Percentiles rank a stretch among this genome's conserved stretches.
phyloP scores from a whole-genome alignment of 2,329 filamentous ascomycete genomes.

The Penicillium sp. region DNA sequence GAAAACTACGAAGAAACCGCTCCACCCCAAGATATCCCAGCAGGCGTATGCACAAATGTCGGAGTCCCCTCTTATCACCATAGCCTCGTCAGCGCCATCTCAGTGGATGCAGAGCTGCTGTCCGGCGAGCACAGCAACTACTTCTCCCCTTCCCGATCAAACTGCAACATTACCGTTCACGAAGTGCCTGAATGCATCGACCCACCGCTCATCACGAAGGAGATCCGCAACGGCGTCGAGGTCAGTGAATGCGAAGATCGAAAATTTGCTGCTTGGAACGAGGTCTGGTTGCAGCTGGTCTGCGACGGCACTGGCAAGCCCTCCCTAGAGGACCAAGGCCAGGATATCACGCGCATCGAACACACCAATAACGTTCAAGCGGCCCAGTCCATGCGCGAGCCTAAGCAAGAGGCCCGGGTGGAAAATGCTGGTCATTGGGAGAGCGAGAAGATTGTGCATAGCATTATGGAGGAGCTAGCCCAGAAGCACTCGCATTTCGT shows the following conservation, averaged over 20 bases:
- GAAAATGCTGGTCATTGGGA: constrained; percentile 18
- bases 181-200: constrained; percentile 32
- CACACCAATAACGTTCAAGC: constrained; percentile 8
- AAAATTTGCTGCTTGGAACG: constrained; percentile 22
- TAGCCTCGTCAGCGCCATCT: constrained; percentile 25
- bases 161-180: constrained; percentile 32
- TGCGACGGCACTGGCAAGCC: constrained; percentile 19
- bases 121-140: constrained; percentile 13
- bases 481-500: constrained; percentile 13
- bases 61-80: constrained; percentile 23
- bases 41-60: constrained; percentile 24
- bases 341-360: constrained; percentile 10
- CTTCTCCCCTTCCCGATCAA: constrained; percentile 10
- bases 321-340: constrained; percentile 3
- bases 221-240: constrained; percentile 19
- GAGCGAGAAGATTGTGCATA: constrained; percentile 15
- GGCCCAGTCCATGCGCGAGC: constrained; percentile 11
- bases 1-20: constrained; percentile 23
- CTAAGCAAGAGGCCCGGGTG: constrained; percentile 17
- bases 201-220: constrained; percentile 23
- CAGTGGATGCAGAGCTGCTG: constrained; percentile 25
- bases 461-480: constrained; percentile 17
- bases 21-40: constrained; percentile 20
- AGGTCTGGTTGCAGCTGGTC: constrained; percentile 31
- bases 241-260: constrained; percentile 24